phyloP scores from a whole-genome alignment of 2,329 filamentous ascomycete genomes.

The Aspergillus fructus region DNA sequence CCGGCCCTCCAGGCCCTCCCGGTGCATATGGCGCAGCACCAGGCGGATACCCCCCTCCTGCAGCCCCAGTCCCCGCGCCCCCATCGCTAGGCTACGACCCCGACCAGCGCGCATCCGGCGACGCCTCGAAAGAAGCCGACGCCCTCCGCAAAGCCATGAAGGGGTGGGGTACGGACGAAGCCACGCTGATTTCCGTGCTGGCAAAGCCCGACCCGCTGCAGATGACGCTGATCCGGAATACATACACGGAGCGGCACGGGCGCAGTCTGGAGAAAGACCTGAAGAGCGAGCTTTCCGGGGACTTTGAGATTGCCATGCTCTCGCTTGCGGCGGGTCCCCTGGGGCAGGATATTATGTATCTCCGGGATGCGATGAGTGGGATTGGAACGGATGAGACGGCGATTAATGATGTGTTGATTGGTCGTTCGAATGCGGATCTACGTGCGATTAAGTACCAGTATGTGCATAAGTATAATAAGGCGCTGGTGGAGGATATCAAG shows the following conservation, averaged over 20 bases:
- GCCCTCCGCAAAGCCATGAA: slow-evolving; percentile 77
- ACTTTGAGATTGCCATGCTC: slow-evolving; percentile 68
- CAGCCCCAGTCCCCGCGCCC: slow-evolving; percentile 47
- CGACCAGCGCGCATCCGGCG: slow-evolving; percentile 59
- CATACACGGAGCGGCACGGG: slow-evolving; percentile 61
- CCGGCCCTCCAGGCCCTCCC: background rate
- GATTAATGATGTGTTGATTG: slow-evolving; percentile 75
- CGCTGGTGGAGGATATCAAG: slow-evolving; percentile 66
- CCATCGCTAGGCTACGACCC: slow-evolving; percentile 71
- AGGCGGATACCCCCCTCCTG: slow-evolving; percentile 3
- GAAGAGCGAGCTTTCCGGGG: slow-evolving; percentile 69
- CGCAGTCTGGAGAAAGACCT: slow-evolving; percentile 72
- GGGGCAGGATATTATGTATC: slow-evolving; percentile 66
- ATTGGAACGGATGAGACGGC: slow-evolving; percentile 74
- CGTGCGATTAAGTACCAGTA: slow-evolving; percentile 75
- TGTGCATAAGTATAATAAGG: slow-evolving; percentile 60
- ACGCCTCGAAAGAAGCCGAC: slow-evolving; percentile 60
- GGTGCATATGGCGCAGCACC: slow-evolving; percentile 3
- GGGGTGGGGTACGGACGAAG: slow-evolving; percentile 48
- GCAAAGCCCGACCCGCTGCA: slow-evolving; percentile 71
- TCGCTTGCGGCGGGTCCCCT: slow-evolving; percentile 72
- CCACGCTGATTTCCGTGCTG: slow-evolving; percentile 65
- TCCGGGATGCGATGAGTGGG: slow-evolving; percentile 56
- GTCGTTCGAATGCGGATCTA: slow-evolving; percentile 75
- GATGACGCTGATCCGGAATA: slow-evolving; percentile 61